These are phyloP conservation scores for Trichoderma brevicompactum DNA, from an alignment of 2,329 filamentous ascomycete species.

Conservation along the genomic window DNA sequence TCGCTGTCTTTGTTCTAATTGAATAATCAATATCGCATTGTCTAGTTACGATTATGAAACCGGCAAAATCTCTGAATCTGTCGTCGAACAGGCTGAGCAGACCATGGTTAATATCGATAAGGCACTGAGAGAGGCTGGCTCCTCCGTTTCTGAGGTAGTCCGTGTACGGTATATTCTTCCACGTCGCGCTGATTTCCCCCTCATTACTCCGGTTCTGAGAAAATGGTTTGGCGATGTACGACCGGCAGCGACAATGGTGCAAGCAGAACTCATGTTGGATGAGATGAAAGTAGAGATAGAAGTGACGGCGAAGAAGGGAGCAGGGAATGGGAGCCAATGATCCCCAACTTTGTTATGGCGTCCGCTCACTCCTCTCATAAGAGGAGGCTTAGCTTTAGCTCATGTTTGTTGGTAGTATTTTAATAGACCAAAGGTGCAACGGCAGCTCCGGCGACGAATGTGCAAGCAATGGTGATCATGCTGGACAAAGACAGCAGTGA, in stretches of 20 bases:
- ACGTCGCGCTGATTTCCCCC: conserved; percentile 51
- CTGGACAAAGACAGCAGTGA: conserved; percentile 65
- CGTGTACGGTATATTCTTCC: conserved; percentile 58
- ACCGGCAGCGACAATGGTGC: conserved; percentile 59
- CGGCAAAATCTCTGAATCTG: conserved; percentile 49
- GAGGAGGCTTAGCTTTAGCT: not conserved
- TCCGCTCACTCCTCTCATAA: too few relatives aligned
- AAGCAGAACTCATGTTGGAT: conserved; percentile 56
- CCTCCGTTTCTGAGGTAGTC: conserved; percentile 52
- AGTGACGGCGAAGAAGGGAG: conserved; percentile 46
- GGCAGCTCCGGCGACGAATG: conserved; percentile 57
- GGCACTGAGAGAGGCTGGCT: conserved; percentile 51
- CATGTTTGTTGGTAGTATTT: not conserved
- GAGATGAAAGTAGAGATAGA: conserved; percentile 52
- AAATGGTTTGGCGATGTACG: conserved; percentile 55
- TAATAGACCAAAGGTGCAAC: conserved; percentile 39
- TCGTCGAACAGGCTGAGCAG: conserved; percentile 56
- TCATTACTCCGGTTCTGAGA: conserved; percentile 55
- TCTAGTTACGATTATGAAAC: conserved; percentile 56
- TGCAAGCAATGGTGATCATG: conserved; percentile 61
- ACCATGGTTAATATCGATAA: conserved; percentile 52
- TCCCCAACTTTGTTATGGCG: too few relatives aligned
- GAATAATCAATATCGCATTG: not conserved
- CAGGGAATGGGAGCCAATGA: conserved; percentile 13
- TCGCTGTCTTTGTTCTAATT: not conserved